phyloP scores from a whole-genome alignment of 441 rosid species.

The Populus hybrid region DNA sequence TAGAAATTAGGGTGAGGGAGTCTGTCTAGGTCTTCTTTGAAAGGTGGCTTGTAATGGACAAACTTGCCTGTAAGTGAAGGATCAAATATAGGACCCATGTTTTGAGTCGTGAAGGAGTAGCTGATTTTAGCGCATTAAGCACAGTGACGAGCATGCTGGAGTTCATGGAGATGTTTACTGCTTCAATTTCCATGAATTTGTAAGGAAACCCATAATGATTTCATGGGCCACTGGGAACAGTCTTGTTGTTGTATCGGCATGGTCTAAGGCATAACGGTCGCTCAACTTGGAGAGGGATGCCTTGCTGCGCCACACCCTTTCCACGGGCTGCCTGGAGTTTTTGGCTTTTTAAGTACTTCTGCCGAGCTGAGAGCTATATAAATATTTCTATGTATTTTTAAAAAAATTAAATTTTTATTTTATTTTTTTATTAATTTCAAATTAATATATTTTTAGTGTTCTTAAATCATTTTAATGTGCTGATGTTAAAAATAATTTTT shows the following conservation, averaged over 20 bases:
- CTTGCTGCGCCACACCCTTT: not conserved
- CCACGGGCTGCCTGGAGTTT: not conserved
- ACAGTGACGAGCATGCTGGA: constrained; percentile 30
- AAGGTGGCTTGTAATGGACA: constrained; percentile 29
- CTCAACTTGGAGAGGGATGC: constrained; percentile 13
- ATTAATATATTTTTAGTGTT: too few relatives aligned
- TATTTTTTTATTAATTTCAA: too few relatives aligned
- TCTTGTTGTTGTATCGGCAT: constrained; percentile 9
- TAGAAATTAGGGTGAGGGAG: constrained; percentile 38
- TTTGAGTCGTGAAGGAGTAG: constrained; percentile 13
- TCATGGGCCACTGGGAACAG: constrained; percentile 15
- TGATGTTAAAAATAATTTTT: too few relatives aligned
- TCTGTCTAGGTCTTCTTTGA: constrained; percentile 30
- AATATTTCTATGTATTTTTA: too few relatives aligned
- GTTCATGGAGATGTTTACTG: constrained; percentile 19
- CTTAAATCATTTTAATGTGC: too few relatives aligned
- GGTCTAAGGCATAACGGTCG: constrained; percentile 16
- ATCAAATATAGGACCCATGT: constrained; percentile 34
- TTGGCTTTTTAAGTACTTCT: not conserved
- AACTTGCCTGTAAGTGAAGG: constrained; percentile 1
- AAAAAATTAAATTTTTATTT: too few relatives aligned
- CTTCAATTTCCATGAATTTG: constrained; percentile 23
- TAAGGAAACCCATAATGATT: constrained; percentile 36
- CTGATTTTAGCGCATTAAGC: constrained; percentile 20
- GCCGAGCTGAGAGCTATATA: not conserved